Evolutionary conservation across 176 grass and related monocot genomes (phyloP), one percentile per base, ranked within the genome.

Genomic region (Echinochloa phyllopogon): DNA sequence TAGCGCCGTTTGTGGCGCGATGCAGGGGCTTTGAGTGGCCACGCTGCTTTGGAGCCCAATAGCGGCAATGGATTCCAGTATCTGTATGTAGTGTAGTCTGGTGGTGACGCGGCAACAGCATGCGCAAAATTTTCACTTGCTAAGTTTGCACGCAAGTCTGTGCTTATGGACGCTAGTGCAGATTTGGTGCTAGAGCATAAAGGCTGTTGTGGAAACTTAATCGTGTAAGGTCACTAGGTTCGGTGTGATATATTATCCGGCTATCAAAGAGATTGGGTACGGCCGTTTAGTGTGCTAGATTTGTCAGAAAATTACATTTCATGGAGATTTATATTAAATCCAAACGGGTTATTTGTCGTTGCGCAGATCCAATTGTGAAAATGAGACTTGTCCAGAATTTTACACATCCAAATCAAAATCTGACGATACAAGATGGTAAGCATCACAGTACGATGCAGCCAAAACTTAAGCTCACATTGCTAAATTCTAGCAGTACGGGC

Each of bases 181-280:
- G 59, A 80, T 85, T 60, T 69, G 59, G 69, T 68, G 87, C 53
- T 76, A 67, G 67, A 71, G 69, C 45, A 48, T 77, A 48, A 65
- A 82, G 44, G 77, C 18, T 56, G 13, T 2, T 14, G 72, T 64
- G 76, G 62, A 77, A 51, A 68, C 61, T 78, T 78, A 52, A 55
- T 79, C 77, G 27, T 85, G 87, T 75, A 63, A 82, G 71, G 58
- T 82, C 83, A 14, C 83, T 68, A 82, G 83, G 63, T 79, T 76
- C 40, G 77, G 59, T 81, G 17, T 14, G 25, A 36, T 37, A 20
- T 80, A 38, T 10, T 83, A 83, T 70, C 20, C 47, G 47, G 40
- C 36, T 48, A 57, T 80, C 67, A 68, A 53, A 66, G 45, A 73
- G 24, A 51, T 72, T 79, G 58, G 39, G 59, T 29, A 51, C 57